Percentiles rank a stretch among this genome's conserved stretches.
Evolutionary conservation across 2,329 filamentous ascomycete genomes (phyloP).

Genomic region (Stylonectria norvegica): DNA sequence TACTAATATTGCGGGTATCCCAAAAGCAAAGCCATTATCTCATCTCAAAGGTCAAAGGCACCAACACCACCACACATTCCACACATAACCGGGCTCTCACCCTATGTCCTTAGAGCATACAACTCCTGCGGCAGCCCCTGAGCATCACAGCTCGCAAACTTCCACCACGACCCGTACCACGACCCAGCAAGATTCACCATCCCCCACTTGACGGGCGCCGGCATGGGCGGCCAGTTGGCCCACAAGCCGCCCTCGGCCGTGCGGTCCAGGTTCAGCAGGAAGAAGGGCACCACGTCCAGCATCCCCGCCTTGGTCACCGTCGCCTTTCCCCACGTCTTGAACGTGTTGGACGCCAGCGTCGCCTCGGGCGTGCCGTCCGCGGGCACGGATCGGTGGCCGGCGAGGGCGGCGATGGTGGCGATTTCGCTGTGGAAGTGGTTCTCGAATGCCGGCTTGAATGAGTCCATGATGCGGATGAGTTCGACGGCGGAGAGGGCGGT

Average conservation of each 20-base stretch:
- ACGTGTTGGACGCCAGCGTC: conserved; percentile 45
- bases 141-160: conserved; percentile 60
- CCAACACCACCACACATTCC: too few relatives aligned
- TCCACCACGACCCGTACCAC: conserved; percentile 58
- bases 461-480: conserved; percentile 48
- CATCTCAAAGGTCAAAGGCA: too few relatives aligned
- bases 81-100: too few relatives aligned
- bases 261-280: conserved; percentile 60
- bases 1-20: too few relatives aligned
- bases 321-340: conserved; percentile 61
- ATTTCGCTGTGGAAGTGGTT: conserved; percentile 56
- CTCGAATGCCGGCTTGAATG: conserved; percentile 50
- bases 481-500: conserved; percentile 42
- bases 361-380: conserved; percentile 43
- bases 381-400: conserved; percentile 50
- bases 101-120: too few relatives aligned
- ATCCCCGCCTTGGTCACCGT: conserved; percentile 60
- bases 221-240: conserved; percentile 64
- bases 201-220: conserved; percentile 56
- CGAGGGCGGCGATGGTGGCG: conserved; percentile 46
- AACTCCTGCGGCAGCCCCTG: conserved; percentile 51
- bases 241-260: conserved; percentile 58
- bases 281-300: conserved; percentile 61
- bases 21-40: too few relatives aligned
- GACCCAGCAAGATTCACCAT: conserved; percentile 57